These are phyloP conservation scores for Debaryomyces singareniensis DNA, from an alignment of 1,139 yeast species.

Conservation along the genomic window DNA sequence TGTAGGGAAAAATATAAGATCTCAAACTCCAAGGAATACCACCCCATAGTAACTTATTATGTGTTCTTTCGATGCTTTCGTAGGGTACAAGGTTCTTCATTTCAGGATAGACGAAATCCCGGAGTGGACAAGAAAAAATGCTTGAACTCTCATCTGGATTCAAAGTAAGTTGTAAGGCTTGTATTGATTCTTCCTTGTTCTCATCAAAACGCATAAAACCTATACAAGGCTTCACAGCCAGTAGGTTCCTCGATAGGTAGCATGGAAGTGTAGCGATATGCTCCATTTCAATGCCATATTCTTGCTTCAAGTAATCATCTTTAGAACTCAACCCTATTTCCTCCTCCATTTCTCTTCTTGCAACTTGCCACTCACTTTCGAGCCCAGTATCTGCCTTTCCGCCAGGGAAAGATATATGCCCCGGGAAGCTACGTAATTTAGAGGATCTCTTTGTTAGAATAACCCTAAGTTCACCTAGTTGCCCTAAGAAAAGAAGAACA, in stretches of 20 bases:
- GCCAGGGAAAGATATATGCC: slow-evolving; percentile 87
- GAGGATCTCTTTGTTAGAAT: slow-evolving; percentile 73
- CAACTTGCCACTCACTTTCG: slow-evolving; percentile 66
- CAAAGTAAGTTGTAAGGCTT: slow-evolving; percentile 32
- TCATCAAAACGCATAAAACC: slow-evolving; percentile 46
- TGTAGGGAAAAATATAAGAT: slow-evolving; percentile 54
- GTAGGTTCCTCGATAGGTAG: slow-evolving; percentile 70
- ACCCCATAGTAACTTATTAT: slow-evolving; percentile 53
- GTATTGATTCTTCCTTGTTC: slow-evolving; percentile 16
- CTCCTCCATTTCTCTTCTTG: slow-evolving; percentile 79
- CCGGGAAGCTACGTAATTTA: slow-evolving; percentile 65
- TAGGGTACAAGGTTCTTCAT: slow-evolving; percentile 17
- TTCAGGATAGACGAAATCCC: slow-evolving; percentile 49
- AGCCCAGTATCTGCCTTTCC: slow-evolving; percentile 67
- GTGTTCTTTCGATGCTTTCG: slow-evolving; percentile 42
- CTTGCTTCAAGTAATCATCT: slow-evolving; percentile 35
- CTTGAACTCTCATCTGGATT: slow-evolving; percentile 72
- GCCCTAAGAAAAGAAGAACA: slow-evolving; percentile 63
- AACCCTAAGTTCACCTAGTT: slow-evolving; percentile 67
- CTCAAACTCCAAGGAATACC: slow-evolving; percentile 61
- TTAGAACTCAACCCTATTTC: slow-evolving; percentile 69
- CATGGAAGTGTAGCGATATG: slow-evolving; percentile 61
- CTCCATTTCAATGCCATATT: slow-evolving; percentile 51
- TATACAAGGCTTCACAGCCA: slow-evolving; percentile 78
- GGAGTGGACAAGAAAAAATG: slow-evolving; percentile 61